Percentiles rank a stretch among this genome's conserved stretches.
Evolutionary conservation across 495 filamentous ascomycete species (phyloP).

Genomic region (Penicillium lagena): DNA sequence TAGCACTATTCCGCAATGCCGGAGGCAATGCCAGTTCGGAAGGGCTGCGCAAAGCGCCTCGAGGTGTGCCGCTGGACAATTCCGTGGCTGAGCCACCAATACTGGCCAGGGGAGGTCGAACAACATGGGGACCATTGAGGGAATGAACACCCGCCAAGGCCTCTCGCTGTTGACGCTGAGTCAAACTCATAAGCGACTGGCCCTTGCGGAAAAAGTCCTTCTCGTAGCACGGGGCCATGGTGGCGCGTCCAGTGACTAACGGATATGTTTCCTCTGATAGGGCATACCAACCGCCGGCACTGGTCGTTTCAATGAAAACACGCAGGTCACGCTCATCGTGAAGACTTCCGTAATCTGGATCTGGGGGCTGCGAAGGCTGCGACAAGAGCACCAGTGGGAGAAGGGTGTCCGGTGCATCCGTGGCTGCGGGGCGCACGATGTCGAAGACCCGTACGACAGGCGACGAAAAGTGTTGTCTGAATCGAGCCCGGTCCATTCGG

Average conservation of each 20-base stretch:
- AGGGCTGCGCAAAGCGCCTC: slow-evolving; percentile 29
- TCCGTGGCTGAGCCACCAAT: slow-evolving; percentile 26
- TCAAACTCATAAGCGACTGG: slow-evolving; percentile 35
- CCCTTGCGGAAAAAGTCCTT: slow-evolving; percentile 47
- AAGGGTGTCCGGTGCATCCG: slow-evolving; percentile 49
- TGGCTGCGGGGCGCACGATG: slow-evolving; percentile 63
- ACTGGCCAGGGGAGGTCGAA: slow-evolving; percentile 29
- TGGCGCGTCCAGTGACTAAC: slow-evolving; percentile 63
- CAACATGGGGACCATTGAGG: slow-evolving; percentile 30
- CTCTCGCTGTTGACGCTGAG: slow-evolving; percentile 38
- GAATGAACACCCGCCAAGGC: slow-evolving; percentile 48
- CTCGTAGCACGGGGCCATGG: slow-evolving; percentile 57
- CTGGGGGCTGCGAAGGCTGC: slow-evolving; percentile 68
- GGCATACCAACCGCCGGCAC: slow-evolving; percentile 85
- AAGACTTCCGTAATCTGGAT: slow-evolving; percentile 47
- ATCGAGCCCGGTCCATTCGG: slow-evolving; percentile 47
- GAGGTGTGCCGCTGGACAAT: slow-evolving; percentile 35
- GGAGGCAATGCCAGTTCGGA: slow-evolving; percentile 40
- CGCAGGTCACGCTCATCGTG: slow-evolving; percentile 51
- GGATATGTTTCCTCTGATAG: slow-evolving; percentile 86
- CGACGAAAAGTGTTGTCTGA: slow-evolving; percentile 63
- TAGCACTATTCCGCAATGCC: slow-evolving; percentile 40
- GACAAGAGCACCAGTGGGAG: slow-evolving; percentile 70
- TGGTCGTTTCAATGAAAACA: slow-evolving; percentile 83
- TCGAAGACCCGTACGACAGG: slow-evolving; percentile 92